Conservation (phyloP, 2,329 filamentous ascomycete species). For the Aspergillus puulaauensis region DNA sequence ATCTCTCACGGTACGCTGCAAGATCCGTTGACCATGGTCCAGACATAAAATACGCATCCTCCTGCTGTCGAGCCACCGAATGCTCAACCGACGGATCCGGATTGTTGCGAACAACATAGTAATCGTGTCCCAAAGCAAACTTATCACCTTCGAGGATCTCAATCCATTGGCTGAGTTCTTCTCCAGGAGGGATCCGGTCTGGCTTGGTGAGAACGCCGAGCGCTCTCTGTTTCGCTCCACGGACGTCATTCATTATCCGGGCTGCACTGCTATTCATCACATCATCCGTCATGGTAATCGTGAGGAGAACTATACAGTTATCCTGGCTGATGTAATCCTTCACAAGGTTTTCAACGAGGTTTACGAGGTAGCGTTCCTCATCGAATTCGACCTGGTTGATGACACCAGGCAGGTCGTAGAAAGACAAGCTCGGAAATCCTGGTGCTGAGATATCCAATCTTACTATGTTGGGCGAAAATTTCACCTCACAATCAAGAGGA, state of each 20-base stretch:
- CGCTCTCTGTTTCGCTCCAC: constrained; percentile 57
- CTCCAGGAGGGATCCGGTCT: constrained; percentile 62
- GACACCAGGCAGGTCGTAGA: constrained; percentile 82
- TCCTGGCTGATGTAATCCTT: constrained; percentile 67
- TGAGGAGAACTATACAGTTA: constrained; percentile 74
- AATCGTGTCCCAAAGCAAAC: constrained; percentile 69
- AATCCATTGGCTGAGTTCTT: constrained; percentile 58
- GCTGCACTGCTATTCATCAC: constrained; percentile 73
- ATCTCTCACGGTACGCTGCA: constrained; percentile 40
- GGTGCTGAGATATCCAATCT: constrained; percentile 73
- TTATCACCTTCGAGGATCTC: constrained; percentile 62
- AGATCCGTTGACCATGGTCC: constrained; percentile 50
- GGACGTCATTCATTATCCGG: constrained; percentile 58
- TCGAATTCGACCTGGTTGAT: constrained; percentile 68
- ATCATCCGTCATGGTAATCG: constrained; percentile 75
- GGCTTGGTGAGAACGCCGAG: constrained; percentile 84
- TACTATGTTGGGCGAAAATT: constrained; percentile 82
- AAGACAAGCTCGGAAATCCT: constrained; percentile 69
- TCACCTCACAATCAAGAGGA: constrained; percentile 46
- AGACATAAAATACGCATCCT: constrained; percentile 51
- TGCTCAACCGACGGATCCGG: constrained; percentile 47
- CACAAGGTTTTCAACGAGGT: constrained; percentile 70
- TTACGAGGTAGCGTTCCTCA: constrained; percentile 66
- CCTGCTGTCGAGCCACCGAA: constrained; percentile 47
- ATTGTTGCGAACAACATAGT: constrained; percentile 70